Conservation (phyloP, 345 rosid species). For the Crucihimalaya himalaica region DNA sequence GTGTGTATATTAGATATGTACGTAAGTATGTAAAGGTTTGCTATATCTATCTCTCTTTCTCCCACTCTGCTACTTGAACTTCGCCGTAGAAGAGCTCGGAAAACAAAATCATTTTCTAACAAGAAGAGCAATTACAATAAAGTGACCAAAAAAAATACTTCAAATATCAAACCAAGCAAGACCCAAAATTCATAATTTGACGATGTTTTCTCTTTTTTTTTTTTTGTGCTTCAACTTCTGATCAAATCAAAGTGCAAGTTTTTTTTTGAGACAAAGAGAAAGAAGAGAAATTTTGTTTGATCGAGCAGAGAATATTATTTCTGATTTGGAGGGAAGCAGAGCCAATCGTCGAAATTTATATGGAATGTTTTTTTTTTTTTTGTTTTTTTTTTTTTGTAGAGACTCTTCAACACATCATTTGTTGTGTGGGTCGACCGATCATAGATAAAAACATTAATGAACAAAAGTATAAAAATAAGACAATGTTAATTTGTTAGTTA, state of each 20-base stretch:
- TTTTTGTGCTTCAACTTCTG: not conserved
- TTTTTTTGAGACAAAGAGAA: not conserved
- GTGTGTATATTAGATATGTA: not conserved
- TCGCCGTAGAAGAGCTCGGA: slow-evolving; percentile 24
- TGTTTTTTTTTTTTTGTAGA: not conserved
- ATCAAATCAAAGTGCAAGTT: not conserved
- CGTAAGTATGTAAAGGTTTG: not conserved
- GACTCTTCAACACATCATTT: slow-evolving; percentile 8
- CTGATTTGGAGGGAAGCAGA: not conserved
- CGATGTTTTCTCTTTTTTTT: not conserved
- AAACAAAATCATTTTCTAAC: slow-evolving; percentile 15
- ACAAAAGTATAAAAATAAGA: not conserved
- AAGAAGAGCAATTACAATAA: no score
- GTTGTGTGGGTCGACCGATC: not conserved
- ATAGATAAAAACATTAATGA: not conserved
- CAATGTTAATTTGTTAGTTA: not conserved
- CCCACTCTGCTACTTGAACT: slow-evolving; percentile 37
- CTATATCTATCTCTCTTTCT: slow-evolving; percentile 35
- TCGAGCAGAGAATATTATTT: not conserved
- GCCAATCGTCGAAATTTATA: not conserved
- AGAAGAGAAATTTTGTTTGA: not conserved
- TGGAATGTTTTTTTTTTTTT: not conserved
- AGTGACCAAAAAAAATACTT: no score
- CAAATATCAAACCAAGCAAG: not conserved
- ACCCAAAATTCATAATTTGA: not conserved